Evolutionary conservation across 1,284 basidiomycete genomes (phyloP), one percentile per base, ranked within the genome.

Genomic region (Schizophyllum amplum): DNA sequence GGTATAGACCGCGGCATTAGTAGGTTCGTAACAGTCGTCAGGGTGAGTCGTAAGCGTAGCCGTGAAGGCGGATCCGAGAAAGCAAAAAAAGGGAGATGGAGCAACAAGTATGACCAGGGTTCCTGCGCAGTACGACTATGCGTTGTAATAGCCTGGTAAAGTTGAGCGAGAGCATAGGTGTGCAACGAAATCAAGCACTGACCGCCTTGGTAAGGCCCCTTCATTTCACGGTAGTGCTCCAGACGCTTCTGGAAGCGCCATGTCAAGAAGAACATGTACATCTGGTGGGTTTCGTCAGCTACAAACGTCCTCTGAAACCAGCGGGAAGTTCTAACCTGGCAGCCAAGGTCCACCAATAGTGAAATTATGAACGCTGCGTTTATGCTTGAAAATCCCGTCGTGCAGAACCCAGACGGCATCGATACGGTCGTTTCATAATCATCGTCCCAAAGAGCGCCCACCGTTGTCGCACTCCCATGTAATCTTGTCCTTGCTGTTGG

Each of bases 381-480:
- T 49, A 90, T 68, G 65, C 77, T 82, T 48, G 80, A 75, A 70
- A 84, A 87, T 49, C 87, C 86, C 52, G 79, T 67, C 47, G 75
- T 70, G 69, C 87, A 90, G 62, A 90, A 82, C 22, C 74, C 79
- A 57, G 72, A 72, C 23, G 87, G 86, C 64, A 89, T 71, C 24
- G 75, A 67, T 24, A 71, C 69, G 47, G 74, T 69, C 54, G 68
- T 74, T 55, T 74, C 69, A 22, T 72, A 71, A 42, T 69, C 77
- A 23, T 77, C 75, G n/a, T 69, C 71, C 83, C 83, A 90, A 6
- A 84, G 73, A 64, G 84, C 80, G 4, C 86, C n/a, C 86, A 27
- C 86, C 87, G 62, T 90, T 84, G 65, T 80, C 76, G 69, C 87
- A 88, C 70, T 88, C 86, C 87, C 87, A 90, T 53, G 76, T 66